These are phyloP conservation scores for Cordyceps cateniannulata DNA, from an alignment of 2,329 filamentous ascomycete genomes.

Conservation along the genomic window DNA sequence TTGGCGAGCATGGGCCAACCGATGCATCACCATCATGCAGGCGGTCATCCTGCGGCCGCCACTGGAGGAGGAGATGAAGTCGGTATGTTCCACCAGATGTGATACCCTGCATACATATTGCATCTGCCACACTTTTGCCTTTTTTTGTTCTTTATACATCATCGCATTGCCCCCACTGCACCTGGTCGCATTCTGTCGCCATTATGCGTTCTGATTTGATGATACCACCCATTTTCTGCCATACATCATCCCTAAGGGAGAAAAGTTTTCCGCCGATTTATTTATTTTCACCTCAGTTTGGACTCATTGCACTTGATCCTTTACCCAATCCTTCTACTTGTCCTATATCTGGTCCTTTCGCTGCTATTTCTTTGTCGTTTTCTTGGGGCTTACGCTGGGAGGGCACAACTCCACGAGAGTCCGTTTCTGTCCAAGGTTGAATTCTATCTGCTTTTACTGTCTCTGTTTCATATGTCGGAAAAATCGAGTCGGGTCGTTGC, in stretches of 20 bases:
- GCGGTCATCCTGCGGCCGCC: conserved; percentile 28
- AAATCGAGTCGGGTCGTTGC: conserved; percentile 2
- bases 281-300: background rate
- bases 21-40: conserved; percentile 60
- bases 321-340: background rate
- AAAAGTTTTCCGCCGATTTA: conserved; percentile 11
- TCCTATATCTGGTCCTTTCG: background rate
- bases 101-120: conserved; percentile 36
- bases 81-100: conserved; percentile 98
- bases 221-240: conserved; percentile 18
- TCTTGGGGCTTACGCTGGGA: background rate
- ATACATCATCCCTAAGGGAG: conserved; percentile 13
- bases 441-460: background rate
- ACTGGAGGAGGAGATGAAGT: conserved; percentile 73
- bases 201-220: conserved; percentile 15
- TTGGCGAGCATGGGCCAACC: conserved; percentile 59
- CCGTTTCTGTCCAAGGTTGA: conserved; percentile 1
- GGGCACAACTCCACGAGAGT: background rate
- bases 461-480: conserved; percentile 5
- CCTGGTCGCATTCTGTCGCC: conserved; percentile 6
- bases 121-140: conserved; percentile 33
- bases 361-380: background rate
- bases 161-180: conserved; percentile 11
- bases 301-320: conserved; percentile 20
- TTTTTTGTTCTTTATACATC: conserved; percentile 10